A percentile compares a stretch with the other conserved stretches of the same genome.
Conservation (phyloP, 2,329 filamentous ascomycete genomes). For the Amauroascus niger region DNA sequence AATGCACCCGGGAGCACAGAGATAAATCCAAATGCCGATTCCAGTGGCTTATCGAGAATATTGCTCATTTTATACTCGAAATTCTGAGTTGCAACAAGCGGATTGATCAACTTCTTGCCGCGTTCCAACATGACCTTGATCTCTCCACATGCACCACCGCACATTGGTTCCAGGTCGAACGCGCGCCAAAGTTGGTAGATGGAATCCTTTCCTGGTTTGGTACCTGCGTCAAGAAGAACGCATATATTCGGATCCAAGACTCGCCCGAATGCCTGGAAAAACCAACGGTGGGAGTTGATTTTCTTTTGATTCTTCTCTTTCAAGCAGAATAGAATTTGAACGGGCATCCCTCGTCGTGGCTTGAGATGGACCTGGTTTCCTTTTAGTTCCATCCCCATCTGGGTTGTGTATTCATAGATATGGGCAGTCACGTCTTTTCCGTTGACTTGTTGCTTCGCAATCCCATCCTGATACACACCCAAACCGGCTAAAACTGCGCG, state of each 20-base stretch:
- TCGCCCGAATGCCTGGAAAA: conserved; percentile 91
- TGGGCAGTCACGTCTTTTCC: conserved; percentile 92
- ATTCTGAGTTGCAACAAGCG: conserved; percentile 90
- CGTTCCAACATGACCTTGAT: conserved; percentile 94
- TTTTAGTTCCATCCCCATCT: conserved; percentile 69
- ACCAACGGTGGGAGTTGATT: conserved; percentile 99
- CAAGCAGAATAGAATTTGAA: conserved; percentile 94
- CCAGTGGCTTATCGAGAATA: conserved; percentile 93
- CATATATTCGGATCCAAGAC: conserved; percentile 94
- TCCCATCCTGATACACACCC: conserved; percentile 96
- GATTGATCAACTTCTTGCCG: conserved; percentile 83
- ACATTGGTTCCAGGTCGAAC: conserved; percentile 95
- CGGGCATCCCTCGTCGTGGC: conserved; percentile 70
- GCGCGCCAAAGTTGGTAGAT: conserved; percentile 99
- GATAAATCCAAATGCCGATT: conserved; percentile 97
- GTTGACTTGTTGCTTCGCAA: conserved; percentile 97
- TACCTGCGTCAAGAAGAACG: conserved; percentile 90
- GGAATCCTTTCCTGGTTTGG: conserved; percentile 82
- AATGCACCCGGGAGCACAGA: conserved; percentile 93
- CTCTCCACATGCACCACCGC: conserved; percentile 91
- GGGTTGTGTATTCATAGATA: conserved; percentile 68
- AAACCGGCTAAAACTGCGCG: conserved; percentile 81
- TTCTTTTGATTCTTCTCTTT: conserved; percentile 99
- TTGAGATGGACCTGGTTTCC: conserved; percentile 79
- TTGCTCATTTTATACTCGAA: conserved; percentile 99